Evolutionary conservation across 768 basidiomycete genomes (phyloP), one percentile per base, ranked within the genome.

Genomic region (Aureoboletus auriporus): DNA sequence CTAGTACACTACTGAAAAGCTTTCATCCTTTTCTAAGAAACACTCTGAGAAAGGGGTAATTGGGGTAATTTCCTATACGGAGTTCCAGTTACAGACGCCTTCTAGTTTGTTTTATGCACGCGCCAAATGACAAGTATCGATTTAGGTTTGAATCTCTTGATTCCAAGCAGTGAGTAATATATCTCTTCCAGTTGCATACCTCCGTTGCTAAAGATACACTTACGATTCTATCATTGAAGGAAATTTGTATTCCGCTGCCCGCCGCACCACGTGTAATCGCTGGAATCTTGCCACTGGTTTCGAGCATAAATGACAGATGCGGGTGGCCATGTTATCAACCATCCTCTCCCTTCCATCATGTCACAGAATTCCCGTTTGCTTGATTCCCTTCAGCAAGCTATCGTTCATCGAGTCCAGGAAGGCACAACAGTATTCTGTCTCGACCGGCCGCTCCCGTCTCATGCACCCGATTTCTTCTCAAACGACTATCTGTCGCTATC

Each of bases 401-500:
- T 58, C n/a, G 6, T 40, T 14, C 16, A 39, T 28, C 46, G 56
- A 29, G 30, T 28, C 11, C 50, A 13, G 39, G 20, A 33, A 10
- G 56, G 56, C 5, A 47, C 53, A 42, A 49, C 51, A 6, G 7
- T 44, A 39, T 50, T 60, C 34, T 7, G 10, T 23, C 54, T 60
- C 33, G 48, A 60, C n/a, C 9, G 43, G 1, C 57, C 57, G 7
- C 60, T 54, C 30, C 57, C 60, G 9, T 50, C 60, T 11, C 36
- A 45, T 36, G 54, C 56, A 30, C 57, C 60, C 1, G 73, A 75
- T 46, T 63, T 75, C 46, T 72, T 71, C 35, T 75, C 77, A 7
- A 79, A 76, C 44, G 76, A 80, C 54, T 80, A 78, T 52, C 67
- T 80, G 10, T 76, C 77, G 1, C 56, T 80, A 3, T 65, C 74